Evolutionary conservation across 2,329 filamentous ascomycete species (phyloP), one percentile per base, ranked within the genome.

Genomic region (Diaporthe aspalathi): DNA sequence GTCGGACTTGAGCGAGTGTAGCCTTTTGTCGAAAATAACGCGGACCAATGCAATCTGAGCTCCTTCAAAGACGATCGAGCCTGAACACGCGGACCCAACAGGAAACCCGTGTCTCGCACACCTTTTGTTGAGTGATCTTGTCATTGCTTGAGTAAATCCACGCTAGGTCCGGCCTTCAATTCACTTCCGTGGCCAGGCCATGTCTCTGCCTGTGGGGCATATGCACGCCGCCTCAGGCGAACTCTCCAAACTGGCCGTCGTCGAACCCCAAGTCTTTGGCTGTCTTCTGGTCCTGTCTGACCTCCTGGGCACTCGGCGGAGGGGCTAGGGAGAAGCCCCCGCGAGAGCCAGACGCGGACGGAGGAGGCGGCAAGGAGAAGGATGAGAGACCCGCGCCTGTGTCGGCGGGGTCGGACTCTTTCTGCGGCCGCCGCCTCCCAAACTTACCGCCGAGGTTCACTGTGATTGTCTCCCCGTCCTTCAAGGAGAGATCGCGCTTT

Each of bases 381-480:
- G 81, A 86, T 73, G 84, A 84, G 68, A 83, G 78, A 72, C 80
- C 79, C 60, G 76, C 82, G 74, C 73, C 74, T 68, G 75, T 73
- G 52, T 71, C 73, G 3, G 78, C 75, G 78, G 82, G 70, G 78
- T 79, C 76, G 79, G 56, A 70, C 24, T 76, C 73, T 71, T 73
- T 72, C 73, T 74, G 74, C 68, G 70, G 74, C 54, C 71, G 71
- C 75, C 89, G 85, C 75, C 86, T 81, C 20, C 85, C 86, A 72
- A 88, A 85, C 74, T 85, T 85, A 62, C 90, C 89, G 5, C 89
- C 90, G 66, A 96, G 86, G 79, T 93, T 93, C 74, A 97, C 91
- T 29, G 91, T 94, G 76, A 97, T 97, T 22, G 93, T 97, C 86
- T 97, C 92, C 14, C 94, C 94, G 72, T 95, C 94, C 81, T 97